Percentiles rank a stretch among this genome's conserved stretches.
Conservation (phyloP, 1,284 basidiomycete species). For the Ustilago tritici region DNA sequence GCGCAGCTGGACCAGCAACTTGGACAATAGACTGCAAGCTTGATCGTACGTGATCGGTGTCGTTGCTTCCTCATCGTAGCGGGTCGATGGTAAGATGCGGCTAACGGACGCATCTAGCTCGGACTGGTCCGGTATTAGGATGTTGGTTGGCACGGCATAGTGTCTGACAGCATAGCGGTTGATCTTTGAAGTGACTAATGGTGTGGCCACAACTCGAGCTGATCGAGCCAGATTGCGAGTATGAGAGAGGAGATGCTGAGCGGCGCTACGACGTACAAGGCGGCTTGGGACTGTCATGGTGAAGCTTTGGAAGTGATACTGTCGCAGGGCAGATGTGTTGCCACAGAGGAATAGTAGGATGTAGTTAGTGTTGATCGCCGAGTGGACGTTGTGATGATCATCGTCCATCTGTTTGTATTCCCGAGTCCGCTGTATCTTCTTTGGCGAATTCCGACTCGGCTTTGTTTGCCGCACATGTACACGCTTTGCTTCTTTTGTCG, state of each 20-base stretch:
- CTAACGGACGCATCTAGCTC: slow-evolving; percentile 30
- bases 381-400: neutral
- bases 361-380: neutral
- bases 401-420: neutral
- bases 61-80: slow-evolving; percentile 17
- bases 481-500: neutral
- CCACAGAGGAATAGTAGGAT: neutral
- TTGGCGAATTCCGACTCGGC: slow-evolving; percentile 11
- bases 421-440: neutral
- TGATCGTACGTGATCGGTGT: slow-evolving; percentile 22
- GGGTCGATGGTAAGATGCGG: slow-evolving; percentile 28
- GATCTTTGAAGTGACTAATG: neutral
- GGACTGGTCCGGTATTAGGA: slow-evolving; percentile 17
- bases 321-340: neutral
- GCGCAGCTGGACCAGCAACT: slow-evolving; percentile 44
- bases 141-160: slow-evolving; percentile 25
- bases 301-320: neutral
- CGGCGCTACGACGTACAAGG: slow-evolving; percentile 9
- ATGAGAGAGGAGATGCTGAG: neutral
- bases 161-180: slow-evolving; percentile 1
- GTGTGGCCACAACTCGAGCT: neutral
- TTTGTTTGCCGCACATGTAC: slow-evolving; percentile 13
- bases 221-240: neutral
- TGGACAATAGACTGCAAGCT: slow-evolving; percentile 29
- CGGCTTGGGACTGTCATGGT: slow-evolving; percentile 6